phyloP scores from a whole-genome alignment of 768 basidiomycete genomes.

The Mrakia blollopis region DNA sequence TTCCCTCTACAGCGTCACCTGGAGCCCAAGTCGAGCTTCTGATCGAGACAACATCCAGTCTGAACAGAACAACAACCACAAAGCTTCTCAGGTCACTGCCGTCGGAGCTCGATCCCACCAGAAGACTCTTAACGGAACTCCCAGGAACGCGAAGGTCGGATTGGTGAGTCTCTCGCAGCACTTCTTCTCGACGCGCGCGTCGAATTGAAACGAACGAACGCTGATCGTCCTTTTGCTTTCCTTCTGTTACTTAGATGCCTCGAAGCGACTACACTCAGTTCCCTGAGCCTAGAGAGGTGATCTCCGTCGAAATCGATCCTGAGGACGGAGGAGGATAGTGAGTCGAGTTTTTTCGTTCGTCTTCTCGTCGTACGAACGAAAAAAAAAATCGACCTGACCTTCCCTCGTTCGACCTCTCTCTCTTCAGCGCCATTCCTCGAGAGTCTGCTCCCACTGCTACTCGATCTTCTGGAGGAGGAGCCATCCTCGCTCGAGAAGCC shows the following conservation, averaged over 20 bases:
- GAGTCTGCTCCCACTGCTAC: not conserved
- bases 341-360: not conserved
- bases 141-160: not conserved
- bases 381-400: not conserved
- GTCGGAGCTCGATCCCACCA: slow-evolving; percentile 8
- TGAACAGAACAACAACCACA: not conserved
- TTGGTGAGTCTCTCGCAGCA: not conserved
- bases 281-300: slow-evolving; percentile 14
- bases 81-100: not conserved
- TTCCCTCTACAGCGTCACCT: not conserved
- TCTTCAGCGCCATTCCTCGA: slow-evolving; percentile 12
- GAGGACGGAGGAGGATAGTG: not conserved
- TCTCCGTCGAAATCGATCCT: not conserved
- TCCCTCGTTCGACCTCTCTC: not conserved
- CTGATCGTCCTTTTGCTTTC: not conserved
- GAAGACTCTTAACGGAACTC: not conserved
- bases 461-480: not conserved
- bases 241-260: not conserved
- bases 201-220: no score
- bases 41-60: slow-evolving; percentile 9
- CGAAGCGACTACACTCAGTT: slow-evolving; percentile 17
- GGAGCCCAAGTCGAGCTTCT: not conserved
- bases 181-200: not conserved
- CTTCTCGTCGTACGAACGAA: not conserved
- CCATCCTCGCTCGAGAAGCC: slow-evolving; percentile 7